Evolutionary conservation across 805 yeast species (phyloP).

Genomic region (Kodamaea laetipori): DNA sequence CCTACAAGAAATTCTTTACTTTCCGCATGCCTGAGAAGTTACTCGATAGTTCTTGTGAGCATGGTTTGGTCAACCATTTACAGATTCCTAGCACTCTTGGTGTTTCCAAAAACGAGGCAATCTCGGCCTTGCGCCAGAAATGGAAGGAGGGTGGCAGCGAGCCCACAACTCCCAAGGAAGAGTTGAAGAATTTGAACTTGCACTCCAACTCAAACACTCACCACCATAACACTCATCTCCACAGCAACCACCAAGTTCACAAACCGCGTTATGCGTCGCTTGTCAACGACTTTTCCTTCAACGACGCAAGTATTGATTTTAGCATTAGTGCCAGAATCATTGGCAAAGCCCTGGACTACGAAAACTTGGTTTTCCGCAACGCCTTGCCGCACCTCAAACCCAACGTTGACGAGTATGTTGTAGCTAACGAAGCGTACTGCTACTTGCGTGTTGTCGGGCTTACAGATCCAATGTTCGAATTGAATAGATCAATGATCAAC

Average conservation of each 20-base stretch:
- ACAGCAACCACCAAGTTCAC: background rate
- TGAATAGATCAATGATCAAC: conserved; percentile 32
- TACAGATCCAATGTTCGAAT: conserved; percentile 27
- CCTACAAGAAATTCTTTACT: conserved; percentile 43
- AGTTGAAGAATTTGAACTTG: conserved; percentile 6
- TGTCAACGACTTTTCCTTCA: conserved; percentile 32
- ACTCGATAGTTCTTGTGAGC: conserved; percentile 39
- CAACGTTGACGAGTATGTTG: conserved; percentile 31
- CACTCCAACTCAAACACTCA: conserved; percentile 8
- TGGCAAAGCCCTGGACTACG: conserved; percentile 37
- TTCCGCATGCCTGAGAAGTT: conserved; percentile 41
- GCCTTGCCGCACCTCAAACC: conserved; percentile 18
- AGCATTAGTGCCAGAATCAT: conserved; percentile 39
- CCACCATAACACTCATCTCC: conserved; percentile 3
- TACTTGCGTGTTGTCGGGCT: conserved; percentile 29
- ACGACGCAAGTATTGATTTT: conserved; percentile 33
- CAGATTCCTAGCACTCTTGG: conserved; percentile 42
- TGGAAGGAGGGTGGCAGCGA: conserved; percentile 18
- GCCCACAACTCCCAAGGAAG: conserved; percentile 13
- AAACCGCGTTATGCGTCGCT: conserved; percentile 21
- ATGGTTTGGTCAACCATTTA: conserved; percentile 38
- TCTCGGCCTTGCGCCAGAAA: conserved; percentile 27
- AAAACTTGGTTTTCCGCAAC: conserved; percentile 18
- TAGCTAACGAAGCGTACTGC: conserved; percentile 30
- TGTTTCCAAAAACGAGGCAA: conserved; percentile 30